phyloP scores from a whole-genome alignment of 495 filamentous ascomycete genomes.

The Penicillium egyptiacum region DNA sequence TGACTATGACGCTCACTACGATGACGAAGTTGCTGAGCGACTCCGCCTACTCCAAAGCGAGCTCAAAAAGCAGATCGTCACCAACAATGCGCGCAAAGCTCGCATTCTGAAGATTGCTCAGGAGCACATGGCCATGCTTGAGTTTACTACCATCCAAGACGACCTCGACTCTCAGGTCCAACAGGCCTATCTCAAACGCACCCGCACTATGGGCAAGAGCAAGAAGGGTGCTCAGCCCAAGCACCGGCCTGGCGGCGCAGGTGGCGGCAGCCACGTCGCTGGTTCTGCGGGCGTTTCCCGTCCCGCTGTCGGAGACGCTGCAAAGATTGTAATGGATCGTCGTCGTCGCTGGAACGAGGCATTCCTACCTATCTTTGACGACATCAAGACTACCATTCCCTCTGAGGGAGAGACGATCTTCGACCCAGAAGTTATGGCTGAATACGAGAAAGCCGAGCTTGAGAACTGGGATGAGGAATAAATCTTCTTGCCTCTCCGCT shows the following conservation, averaged over 20 bases:
- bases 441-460: constrained; percentile 65
- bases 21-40: constrained; percentile 92
- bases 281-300: constrained; percentile 55
- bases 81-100: constrained; percentile 87
- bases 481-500: constrained; percentile 4
- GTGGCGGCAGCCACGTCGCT: constrained; percentile 53
- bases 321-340: constrained; percentile 86
- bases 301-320: constrained; percentile 87
- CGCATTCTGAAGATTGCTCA: constrained; percentile 80
- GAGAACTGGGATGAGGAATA: constrained; percentile 73
- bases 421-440: constrained; percentile 53
- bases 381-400: constrained; percentile 62
- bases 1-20: constrained; percentile 84
- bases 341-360: constrained; percentile 80
- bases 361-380: constrained; percentile 83
- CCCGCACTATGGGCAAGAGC: constrained; percentile 87
- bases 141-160: constrained; percentile 94
- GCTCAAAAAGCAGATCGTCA: constrained; percentile 73
- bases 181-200: constrained; percentile 91
- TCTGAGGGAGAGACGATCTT: constrained; percentile 63
- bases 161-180: constrained; percentile 96
- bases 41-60: constrained; percentile 80
- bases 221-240: constrained; percentile 79
- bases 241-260: constrained; percentile 61
- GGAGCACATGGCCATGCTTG: constrained; percentile 90